Evolutionary conservation across 345 rosid species (phyloP).

Genomic region (Populus tremula): DNA sequence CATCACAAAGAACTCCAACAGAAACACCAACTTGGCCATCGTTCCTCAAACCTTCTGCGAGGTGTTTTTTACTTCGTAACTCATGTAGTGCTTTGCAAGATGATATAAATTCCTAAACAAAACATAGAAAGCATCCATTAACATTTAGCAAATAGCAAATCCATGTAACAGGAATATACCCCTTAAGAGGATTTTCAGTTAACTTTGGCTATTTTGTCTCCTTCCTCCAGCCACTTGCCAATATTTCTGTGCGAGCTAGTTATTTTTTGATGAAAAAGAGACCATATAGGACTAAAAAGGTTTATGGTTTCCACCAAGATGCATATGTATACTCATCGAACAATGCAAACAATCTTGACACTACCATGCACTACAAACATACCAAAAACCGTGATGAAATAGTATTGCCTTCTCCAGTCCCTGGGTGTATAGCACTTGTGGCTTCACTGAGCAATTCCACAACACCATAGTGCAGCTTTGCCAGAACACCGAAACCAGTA

Average conservation of each 20-base stretch:
- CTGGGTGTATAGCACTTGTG: conserved; percentile 29
- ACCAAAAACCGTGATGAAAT: conserved; percentile 56
- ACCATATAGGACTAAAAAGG: not conserved
- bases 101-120: conserved; percentile 53
- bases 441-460: conserved; percentile 59
- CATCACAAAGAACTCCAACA: conserved; percentile 53
- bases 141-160: not conserved
- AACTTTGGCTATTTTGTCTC: not conserved
- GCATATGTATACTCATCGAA: not conserved
- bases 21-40: conserved; percentile 49
- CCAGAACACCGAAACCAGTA: conserved; percentile 46
- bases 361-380: conserved; percentile 15
- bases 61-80: conserved; percentile 53
- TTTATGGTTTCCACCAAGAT: not conserved
- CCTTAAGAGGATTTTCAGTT: not conserved
- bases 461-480: conserved; percentile 69
- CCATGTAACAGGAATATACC: not conserved
- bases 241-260: too few relatives aligned
- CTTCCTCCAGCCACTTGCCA: not conserved
- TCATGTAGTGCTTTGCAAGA: conserved; percentile 59
- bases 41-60: conserved; percentile 43
- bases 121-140: conserved; percentile 4
- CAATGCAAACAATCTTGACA: conserved; percentile 1
- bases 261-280: too few relatives aligned
- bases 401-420: conserved; percentile 44